Conservation (phyloP, 2,329 filamentous ascomycete genomes). For the Clarireedia homoeocarpa region DNA sequence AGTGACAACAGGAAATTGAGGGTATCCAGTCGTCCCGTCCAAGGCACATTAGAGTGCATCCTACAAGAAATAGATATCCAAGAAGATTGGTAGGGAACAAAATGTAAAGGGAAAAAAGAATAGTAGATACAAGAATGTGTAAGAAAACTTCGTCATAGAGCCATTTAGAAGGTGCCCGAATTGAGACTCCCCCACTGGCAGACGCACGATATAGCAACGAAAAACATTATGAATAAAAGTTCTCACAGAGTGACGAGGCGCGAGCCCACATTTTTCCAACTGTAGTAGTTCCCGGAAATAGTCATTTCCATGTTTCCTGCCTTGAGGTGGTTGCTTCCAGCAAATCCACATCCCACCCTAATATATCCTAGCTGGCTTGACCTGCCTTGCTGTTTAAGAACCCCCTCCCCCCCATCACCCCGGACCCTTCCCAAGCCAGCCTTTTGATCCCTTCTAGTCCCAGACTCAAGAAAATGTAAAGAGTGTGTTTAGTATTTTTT, state of each 20-base stretch:
- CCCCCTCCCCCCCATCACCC: background rate
- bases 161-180: too few species aligned
- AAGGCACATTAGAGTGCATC: background rate
- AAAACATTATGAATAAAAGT: background rate
- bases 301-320: background rate
- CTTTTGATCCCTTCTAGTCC: background rate
- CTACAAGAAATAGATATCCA: background rate
- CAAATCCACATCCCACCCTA: background rate
- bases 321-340: background rate
- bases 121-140: background rate
- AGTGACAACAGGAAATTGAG: background rate
- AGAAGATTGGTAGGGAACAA: background rate
- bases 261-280: background rate
- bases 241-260: background rate
- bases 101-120: background rate
- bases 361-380: background rate
- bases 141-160: background rate
- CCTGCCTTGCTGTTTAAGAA: background rate
- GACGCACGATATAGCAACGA: background rate
- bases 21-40: background rate
- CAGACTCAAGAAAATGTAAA: constrained; percentile 8
- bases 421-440: background rate
- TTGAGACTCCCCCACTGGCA: too few species aligned
- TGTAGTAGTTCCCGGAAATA: background rate
- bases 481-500: constrained; percentile 1